Evolutionary conservation across 805 yeast species (phyloP).

Genomic region (Nakazawaea peltata): DNA sequence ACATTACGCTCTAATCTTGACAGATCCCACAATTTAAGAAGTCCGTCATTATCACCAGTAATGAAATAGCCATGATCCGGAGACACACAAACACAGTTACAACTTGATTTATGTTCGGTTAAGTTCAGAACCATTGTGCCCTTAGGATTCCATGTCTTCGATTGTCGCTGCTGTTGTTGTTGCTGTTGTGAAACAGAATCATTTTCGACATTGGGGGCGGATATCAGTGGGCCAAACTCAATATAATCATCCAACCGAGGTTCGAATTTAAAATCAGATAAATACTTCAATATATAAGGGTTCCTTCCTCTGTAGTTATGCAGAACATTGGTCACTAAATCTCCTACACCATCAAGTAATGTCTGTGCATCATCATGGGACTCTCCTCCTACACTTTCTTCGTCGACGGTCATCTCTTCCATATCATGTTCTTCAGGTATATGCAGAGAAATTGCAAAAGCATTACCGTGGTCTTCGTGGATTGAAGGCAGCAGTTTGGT

Average conservation of each 20-base stretch:
- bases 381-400: background rate
- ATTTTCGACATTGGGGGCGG: background rate
- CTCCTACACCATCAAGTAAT: background rate
- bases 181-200: background rate
- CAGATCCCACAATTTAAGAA: slow-evolving; percentile 73
- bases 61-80: slow-evolving; percentile 60
- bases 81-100: slow-evolving; percentile 51
- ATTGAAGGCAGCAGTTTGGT: slow-evolving; percentile 31
- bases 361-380: slow-evolving; percentile 7
- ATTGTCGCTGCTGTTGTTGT: background rate
- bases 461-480: slow-evolving; percentile 29
- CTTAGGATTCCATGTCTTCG: slow-evolving; percentile 25
- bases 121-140: slow-evolving; percentile 58
- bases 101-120: slow-evolving; percentile 49
- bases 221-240: slow-evolving; percentile 52
- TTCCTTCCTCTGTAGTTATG: slow-evolving; percentile 66
- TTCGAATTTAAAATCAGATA: slow-evolving; percentile 43
- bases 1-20: slow-evolving; percentile 55
- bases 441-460: slow-evolving; percentile 31
- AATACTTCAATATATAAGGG: slow-evolving; percentile 50
- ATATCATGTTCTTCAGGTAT: background rate
- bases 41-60: slow-evolving; percentile 73
- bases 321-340: slow-evolving; percentile 12
- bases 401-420: background rate
- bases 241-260: slow-evolving; percentile 52